Percentiles rank a stretch among this genome's conserved stretches.
These are phyloP conservation scores for Musa itinerans DNA, from an alignment of 176 grass and related monocot genomes.

Conservation along the genomic window DNA sequence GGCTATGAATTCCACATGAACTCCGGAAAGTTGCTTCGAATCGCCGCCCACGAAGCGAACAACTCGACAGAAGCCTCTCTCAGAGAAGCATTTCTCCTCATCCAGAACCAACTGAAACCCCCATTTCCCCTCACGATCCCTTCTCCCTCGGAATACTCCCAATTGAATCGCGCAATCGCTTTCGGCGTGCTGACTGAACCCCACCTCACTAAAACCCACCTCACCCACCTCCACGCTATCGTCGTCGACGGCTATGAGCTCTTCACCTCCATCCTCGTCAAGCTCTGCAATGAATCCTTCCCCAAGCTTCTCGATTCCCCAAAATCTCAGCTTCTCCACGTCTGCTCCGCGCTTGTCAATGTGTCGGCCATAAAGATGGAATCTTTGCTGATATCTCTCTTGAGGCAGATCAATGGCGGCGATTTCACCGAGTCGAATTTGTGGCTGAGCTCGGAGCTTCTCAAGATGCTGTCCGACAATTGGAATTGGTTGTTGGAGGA, in stretches of 20 bases:
- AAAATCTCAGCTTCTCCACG: conserved; percentile 32
- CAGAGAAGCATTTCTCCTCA: conserved; percentile 18
- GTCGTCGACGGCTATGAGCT: conserved; percentile 44
- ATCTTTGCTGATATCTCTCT: conserved; percentile 22
- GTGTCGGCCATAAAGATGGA: conserved; percentile 35
- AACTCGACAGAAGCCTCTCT: conserved; percentile 11
- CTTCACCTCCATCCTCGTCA: conserved; percentile 46
- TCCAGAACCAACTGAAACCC: conserved; percentile 41
- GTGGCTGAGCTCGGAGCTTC: conserved; percentile 28
- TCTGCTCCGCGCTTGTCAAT: conserved; percentile 13
- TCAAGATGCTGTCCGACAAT: conserved; percentile 20
- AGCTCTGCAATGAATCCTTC: conserved; percentile 32
- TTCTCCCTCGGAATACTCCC: conserved; percentile 41
- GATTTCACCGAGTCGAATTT: conserved; percentile 35
- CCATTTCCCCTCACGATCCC: conserved; percentile 35
- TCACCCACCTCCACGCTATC: conserved; percentile 50
- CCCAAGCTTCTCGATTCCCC: conserved; percentile 38
- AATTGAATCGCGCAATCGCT: conserved; percentile 44
- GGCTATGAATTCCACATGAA: background rate
- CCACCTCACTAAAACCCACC: conserved; percentile 8
- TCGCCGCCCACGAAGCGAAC: background rate
- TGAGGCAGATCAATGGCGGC: conserved; percentile 1
- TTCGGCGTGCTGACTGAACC: conserved; percentile 47
- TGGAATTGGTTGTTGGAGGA: conserved; percentile 34
- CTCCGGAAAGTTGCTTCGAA: background rate